Conservation (phyloP, 345 rosid genomes). For the Eutrema yunnanense region DNA sequence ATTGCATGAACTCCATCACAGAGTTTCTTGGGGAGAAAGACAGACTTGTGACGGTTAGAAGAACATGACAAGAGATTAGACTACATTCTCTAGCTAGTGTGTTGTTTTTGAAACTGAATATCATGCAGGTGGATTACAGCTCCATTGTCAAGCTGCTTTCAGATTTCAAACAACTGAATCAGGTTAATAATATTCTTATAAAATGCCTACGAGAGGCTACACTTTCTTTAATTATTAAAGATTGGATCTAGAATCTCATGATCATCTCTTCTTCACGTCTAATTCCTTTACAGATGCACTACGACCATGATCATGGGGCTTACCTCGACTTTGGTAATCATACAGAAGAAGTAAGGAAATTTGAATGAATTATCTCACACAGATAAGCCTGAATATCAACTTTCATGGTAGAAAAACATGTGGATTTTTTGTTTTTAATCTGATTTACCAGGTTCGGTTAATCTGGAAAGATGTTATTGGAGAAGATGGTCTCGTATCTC, state of each 20-base stretch:
- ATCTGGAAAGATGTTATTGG: conserved; percentile 55
- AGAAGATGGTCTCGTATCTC: conserved; percentile 39
- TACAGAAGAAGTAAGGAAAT: conserved; percentile 60
- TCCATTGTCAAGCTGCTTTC: conserved; percentile 58
- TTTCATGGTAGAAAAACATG: background rate
- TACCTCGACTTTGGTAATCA: conserved; percentile 92
- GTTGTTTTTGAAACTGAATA: conserved; percentile 3
- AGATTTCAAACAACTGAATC: conserved; percentile 68
- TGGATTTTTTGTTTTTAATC: background rate
- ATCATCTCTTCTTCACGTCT: background rate
- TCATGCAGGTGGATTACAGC: conserved; percentile 64
- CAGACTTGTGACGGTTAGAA: conserved; percentile 39
- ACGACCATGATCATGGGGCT: conserved; percentile 69
- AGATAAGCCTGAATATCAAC: background rate
- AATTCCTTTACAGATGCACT: conserved; percentile 57
- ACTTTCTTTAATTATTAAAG: background rate
- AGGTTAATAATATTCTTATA: conserved; percentile 37
- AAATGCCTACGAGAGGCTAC: background rate
- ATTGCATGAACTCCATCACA: conserved; percentile 68
- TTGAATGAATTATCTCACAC: background rate
- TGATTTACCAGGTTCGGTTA: conserved; percentile 58
- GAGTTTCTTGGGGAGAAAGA: conserved; percentile 34
- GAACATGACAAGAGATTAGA: background rate
- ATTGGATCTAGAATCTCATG: background rate
- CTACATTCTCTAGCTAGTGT: background rate